Evolutionary conservation across 1,284 basidiomycete species (phyloP), one percentile per base, ranked within the genome.

Genomic region (Ustilago loliicola): DNA sequence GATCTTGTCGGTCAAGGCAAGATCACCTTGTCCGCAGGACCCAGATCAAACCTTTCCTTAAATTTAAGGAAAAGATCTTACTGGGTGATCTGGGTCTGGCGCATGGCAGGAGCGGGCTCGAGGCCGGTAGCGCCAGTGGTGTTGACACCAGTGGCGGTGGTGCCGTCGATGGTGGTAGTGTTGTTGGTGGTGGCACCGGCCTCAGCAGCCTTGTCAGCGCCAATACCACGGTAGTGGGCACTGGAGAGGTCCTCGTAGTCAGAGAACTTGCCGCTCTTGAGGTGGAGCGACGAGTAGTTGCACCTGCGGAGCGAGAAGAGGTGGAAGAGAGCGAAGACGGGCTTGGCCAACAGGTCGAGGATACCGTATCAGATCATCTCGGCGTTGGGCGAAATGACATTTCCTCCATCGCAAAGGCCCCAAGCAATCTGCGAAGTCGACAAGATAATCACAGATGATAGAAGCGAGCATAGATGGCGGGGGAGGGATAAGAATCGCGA

Each of bases 291-390:
- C 21, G 70, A 73, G 70, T 81, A 82, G 70, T 80, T 72, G 59
- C 81, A 70, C n/a, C 58, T 57, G 34, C 82, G 68, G 19, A 84
- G 67, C 38, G 74, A 60, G 25, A 51, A 78, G 27, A 83, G 72
- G 69, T 85, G 85, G 72, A 81, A 73, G 30, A 85, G 62, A 6
- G 81, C 70, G 40, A 84, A 85, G 45, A 79, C 74, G 36, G 82
- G 85, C 68, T 89, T 90, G 67, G 89, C 88, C 73, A 91, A 65
- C 17, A 91, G 61, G 79, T 91, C 91, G 63, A 92, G 88, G 11
- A 85, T 61, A 38, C 90, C 91, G 85, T 91, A 91, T 86, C 90
- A 91, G 66, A 90, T 77, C 87, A 88, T 87, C 76, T 88, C 87
- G 23, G 83, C 81, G 72, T 88, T 87, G 29, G 88, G 87, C 0